Evolutionary conservation across 192 early-diverging fungal genomes (phyloP).

Genomic region (Helicostylum pulchrum): DNA sequence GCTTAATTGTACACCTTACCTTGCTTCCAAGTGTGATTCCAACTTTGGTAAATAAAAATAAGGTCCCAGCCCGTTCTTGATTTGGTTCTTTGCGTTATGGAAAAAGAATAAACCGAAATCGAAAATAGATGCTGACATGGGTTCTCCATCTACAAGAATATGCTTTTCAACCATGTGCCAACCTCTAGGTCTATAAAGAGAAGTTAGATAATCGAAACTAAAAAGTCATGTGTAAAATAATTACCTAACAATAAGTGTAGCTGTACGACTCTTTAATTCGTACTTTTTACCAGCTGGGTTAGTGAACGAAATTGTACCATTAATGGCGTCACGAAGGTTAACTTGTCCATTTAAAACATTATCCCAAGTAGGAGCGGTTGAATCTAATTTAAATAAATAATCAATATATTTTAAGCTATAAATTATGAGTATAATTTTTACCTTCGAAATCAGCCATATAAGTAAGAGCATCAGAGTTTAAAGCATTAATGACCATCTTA

Average conservation of each 20-base stretch:
- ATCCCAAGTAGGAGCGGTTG: constrained; percentile 93
- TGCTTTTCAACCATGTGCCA: constrained; percentile 99
- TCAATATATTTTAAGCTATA: not conserved
- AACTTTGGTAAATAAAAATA: constrained; percentile 99
- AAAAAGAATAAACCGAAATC: constrained; percentile 98
- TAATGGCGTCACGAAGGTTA: constrained; percentile 91
- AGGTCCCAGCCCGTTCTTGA: constrained; percentile 84
- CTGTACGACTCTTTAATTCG: constrained; percentile 83
- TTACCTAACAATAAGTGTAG: constrained; percentile 86
- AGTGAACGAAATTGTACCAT: constrained; percentile 79
- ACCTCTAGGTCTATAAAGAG: constrained; percentile 74
- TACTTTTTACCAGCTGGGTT: constrained; percentile 93
- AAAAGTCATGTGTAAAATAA: not conserved
- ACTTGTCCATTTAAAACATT: constrained; percentile 85
- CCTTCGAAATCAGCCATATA: constrained; percentile 98
- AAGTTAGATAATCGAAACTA: constrained; percentile 2
- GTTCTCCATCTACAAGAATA: constrained; percentile 84
- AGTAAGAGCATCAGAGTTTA: constrained; percentile 89
- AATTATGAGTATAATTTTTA: constrained; percentile 24
- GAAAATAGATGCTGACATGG: constrained; percentile 90
- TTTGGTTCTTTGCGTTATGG: constrained; percentile 86
- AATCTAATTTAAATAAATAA: constrained; percentile 58
- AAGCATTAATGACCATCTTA: constrained; percentile 99
- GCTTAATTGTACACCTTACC: constrained; percentile 10
- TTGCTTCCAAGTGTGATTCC: constrained; percentile 93